Conservation (phyloP, 768 basidiomycete species). For the Pilatotrama ljubarskyi region DNA sequence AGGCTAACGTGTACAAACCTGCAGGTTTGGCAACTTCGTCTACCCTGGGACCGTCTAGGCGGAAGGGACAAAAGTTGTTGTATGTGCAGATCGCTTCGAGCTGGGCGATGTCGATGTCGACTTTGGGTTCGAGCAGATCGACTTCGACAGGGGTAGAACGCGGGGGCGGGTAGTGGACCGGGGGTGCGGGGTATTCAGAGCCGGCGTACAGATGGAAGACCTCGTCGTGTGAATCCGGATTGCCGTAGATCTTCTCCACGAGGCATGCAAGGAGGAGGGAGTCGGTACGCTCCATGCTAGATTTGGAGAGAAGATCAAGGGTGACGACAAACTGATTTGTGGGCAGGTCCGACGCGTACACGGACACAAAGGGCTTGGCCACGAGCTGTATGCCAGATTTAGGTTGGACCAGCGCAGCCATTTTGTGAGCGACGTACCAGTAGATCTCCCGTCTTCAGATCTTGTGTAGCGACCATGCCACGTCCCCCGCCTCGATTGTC, state of each 20-base stretch:
- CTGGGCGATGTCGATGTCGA: conserved; percentile 28
- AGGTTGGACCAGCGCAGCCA: not conserved
- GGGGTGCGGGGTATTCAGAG: conserved; percentile 21
- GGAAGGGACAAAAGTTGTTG: conserved; percentile 26
- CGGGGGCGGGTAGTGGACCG: conserved; percentile 17
- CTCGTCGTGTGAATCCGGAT: conserved; percentile 22
- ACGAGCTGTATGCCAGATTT: conserved; percentile 26
- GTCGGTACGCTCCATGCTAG: conserved; percentile 5
- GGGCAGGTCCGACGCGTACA: conserved; percentile 17
- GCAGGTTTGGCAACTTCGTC: conserved; percentile 6
- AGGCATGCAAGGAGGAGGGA: conserved; percentile 8
- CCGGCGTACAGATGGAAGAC: conserved; percentile 33
- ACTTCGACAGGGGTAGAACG: not conserved
- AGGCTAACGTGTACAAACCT: conserved; percentile 32
- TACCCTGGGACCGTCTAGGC: not conserved
- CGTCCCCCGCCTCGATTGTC: conserved; percentile 28
- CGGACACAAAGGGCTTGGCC: conserved; percentile 30
- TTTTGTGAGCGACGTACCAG: conserved; percentile 21
- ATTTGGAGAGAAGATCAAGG: conserved; percentile 14
- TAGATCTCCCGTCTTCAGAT: conserved; percentile 29
- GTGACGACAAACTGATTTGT: not conserved
- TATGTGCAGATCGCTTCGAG: conserved; percentile 28
- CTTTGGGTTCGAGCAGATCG: not conserved
- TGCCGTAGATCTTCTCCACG: conserved; percentile 24
- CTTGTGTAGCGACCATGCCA: conserved; percentile 26